Conservation (phyloP, 1,284 basidiomycete species). For the Ustilago trichophora region DNA sequence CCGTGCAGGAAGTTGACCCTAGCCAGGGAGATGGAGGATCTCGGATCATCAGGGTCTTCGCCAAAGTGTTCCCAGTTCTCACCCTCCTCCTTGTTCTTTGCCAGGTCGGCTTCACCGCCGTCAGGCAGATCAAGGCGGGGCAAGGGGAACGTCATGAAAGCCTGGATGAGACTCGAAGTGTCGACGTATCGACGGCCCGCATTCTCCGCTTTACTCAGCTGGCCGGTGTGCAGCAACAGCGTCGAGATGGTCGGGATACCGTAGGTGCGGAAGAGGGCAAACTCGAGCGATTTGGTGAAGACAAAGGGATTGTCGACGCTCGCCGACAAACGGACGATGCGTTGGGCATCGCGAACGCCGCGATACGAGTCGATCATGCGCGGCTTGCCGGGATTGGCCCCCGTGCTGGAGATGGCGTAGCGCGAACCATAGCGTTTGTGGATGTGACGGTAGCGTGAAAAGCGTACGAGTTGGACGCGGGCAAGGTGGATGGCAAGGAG, state of each 20-base stretch:
- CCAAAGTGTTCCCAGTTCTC: constrained; percentile 27
- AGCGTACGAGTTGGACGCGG: constrained; percentile 16
- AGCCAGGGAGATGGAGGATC: constrained; percentile 38
- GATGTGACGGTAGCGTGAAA: constrained; percentile 16
- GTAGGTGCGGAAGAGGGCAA: constrained; percentile 46
- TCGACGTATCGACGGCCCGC: constrained; percentile 37
- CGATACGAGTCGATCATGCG: constrained; percentile 44
- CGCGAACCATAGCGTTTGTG: constrained; percentile 32
- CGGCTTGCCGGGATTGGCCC: constrained; percentile 15
- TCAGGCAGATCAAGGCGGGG: constrained; percentile 71
- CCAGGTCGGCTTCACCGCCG: constrained; percentile 7
- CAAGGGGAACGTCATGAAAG: constrained; percentile 74
- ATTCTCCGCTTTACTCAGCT: constrained; percentile 36
- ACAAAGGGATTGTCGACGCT: constrained; percentile 20
- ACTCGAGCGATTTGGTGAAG: constrained; percentile 38
- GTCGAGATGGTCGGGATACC: constrained; percentile 46
- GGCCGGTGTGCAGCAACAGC: constrained; percentile 38
- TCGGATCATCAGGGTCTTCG: constrained; percentile 36
- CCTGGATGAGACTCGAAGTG: constrained; percentile 52
- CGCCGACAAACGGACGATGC: constrained; percentile 25
- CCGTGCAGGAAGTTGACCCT: constrained; percentile 45
- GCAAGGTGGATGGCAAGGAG: constrained; percentile 10
- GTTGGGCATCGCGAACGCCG: constrained; percentile 42
- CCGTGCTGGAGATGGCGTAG: constrained; percentile 15
- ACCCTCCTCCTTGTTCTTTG: neutral